Conservation (phyloP, 2,329 filamentous ascomycete genomes). For the Aureobasidium sp. region DNA sequence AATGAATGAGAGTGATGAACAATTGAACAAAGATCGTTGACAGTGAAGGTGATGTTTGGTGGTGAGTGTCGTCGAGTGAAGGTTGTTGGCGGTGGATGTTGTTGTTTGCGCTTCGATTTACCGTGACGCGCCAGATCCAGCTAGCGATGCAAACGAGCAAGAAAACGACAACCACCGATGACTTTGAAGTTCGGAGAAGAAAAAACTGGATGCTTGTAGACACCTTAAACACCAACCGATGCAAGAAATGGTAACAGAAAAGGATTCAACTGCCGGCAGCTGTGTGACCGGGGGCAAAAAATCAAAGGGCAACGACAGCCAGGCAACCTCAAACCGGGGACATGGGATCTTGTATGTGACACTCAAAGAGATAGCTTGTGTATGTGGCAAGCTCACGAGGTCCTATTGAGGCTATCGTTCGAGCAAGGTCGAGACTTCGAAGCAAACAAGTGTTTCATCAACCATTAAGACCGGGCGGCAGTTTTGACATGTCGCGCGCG, state of each 20-base stretch:
- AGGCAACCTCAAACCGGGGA: not conserved
- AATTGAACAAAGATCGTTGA: not conserved
- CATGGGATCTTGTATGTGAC: not conserved
- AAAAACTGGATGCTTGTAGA: not conserved
- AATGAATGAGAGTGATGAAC: not conserved
- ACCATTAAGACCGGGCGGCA: not conserved
- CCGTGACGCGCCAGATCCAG: slow-evolving; percentile 1
- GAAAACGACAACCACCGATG: not conserved
- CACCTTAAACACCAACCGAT: not conserved
- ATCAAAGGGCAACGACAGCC: not conserved
- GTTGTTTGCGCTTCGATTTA: slow-evolving; percentile 2
- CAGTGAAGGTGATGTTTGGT: not conserved
- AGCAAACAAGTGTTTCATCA: slow-evolving; percentile 6
- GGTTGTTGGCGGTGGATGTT: not conserved
- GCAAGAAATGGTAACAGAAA: not conserved
- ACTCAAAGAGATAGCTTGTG: not conserved
- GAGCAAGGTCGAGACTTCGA: not conserved
- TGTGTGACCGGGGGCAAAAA: not conserved
- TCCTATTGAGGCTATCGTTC: not conserved
- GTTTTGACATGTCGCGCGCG: not conserved
- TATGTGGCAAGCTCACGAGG: not conserved
- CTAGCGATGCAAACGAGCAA: slow-evolving; percentile 7
- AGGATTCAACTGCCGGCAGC: slow-evolving; percentile 4
- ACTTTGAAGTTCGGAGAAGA: not conserved
- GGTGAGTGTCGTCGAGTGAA: not conserved